Percentiles rank a stretch among this genome's conserved stretches.
phyloP scores from a whole-genome alignment of 2,329 filamentous ascomycete species.

The Cladophialophora immunda region DNA sequence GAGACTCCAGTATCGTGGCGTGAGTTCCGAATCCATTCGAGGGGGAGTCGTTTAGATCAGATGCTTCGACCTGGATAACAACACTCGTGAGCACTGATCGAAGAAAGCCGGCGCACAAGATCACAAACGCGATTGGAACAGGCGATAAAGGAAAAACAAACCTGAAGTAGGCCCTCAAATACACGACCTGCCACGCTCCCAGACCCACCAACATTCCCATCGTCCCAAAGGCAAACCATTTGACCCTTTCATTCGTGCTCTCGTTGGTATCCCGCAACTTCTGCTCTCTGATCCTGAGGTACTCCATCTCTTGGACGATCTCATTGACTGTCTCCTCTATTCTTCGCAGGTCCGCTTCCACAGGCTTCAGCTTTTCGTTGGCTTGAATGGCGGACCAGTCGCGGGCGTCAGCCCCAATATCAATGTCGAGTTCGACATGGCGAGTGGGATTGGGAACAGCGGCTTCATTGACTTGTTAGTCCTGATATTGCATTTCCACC shows the following conservation, averaged over 20 bases:
- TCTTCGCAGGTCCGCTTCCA: constrained; percentile 91
- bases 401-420: constrained; percentile 95
- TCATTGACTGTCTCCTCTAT: constrained; percentile 91
- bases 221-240: constrained; percentile 96
- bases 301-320: constrained; percentile 95
- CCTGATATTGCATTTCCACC: background rate
- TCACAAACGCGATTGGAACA: background rate
- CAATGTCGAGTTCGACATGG: constrained; percentile 88
- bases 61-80: constrained; percentile 67
- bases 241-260: constrained; percentile 98
- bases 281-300: constrained; percentile 87
- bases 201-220: constrained; percentile 89
- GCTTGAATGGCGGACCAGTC: constrained; percentile 98
- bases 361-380: constrained; percentile 95
- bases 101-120: background rate
- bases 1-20: background rate
- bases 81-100: background rate
- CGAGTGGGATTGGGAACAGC: constrained; percentile 63
- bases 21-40: background rate
- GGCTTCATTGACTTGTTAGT: constrained; percentile 35
- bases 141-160: constrained; percentile 49
- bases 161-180: constrained; percentile 96
- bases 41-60: constrained; percentile 63
- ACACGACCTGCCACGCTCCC: constrained; percentile 97
- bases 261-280: constrained; percentile 98